phyloP scores from a whole-genome alignment of 495 filamentous ascomycete genomes.

The Neurospora sp. region DNA sequence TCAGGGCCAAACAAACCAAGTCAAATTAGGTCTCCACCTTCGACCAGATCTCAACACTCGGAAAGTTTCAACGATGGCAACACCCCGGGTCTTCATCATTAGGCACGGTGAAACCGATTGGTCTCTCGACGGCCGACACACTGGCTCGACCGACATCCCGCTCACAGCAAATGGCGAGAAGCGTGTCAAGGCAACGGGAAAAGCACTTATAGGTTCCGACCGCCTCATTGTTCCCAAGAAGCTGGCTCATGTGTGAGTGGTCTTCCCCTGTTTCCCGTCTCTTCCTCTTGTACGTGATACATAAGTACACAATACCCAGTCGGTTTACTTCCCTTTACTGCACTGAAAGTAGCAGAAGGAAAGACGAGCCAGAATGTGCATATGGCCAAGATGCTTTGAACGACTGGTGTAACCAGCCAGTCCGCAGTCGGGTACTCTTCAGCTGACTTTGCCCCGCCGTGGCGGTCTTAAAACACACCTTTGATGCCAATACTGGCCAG shows the following conservation, averaged over 20 bases:
- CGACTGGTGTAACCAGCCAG: not conserved
- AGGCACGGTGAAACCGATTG: constrained; percentile 95
- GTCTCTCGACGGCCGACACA: constrained; percentile 90
- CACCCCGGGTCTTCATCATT: constrained; percentile 83
- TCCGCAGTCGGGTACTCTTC: not conserved
- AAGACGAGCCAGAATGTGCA: not conserved
- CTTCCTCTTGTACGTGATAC: not conserved
- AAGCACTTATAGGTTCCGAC: constrained; percentile 73
- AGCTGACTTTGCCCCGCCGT: not conserved
- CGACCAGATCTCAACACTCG: not conserved
- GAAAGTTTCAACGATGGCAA: constrained; percentile 26
- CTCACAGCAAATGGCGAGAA: constrained; percentile 82
- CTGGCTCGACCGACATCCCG: constrained; percentile 74
- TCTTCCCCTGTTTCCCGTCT: not conserved
- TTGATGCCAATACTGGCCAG: not conserved
- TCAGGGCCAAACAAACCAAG: not conserved
- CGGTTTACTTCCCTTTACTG: not conserved
- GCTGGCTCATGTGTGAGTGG: constrained; percentile 58
- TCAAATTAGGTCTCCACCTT: not conserved
- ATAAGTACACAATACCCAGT: not conserved
- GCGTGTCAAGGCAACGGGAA: constrained; percentile 69
- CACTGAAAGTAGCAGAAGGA: not conserved
- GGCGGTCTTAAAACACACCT: not conserved
- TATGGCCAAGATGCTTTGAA: not conserved
- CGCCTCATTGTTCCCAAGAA: constrained; percentile 77